phyloP scores from a whole-genome alignment of 2,329 filamentous ascomycete genomes.

The Nigrospora osmanthi region DNA sequence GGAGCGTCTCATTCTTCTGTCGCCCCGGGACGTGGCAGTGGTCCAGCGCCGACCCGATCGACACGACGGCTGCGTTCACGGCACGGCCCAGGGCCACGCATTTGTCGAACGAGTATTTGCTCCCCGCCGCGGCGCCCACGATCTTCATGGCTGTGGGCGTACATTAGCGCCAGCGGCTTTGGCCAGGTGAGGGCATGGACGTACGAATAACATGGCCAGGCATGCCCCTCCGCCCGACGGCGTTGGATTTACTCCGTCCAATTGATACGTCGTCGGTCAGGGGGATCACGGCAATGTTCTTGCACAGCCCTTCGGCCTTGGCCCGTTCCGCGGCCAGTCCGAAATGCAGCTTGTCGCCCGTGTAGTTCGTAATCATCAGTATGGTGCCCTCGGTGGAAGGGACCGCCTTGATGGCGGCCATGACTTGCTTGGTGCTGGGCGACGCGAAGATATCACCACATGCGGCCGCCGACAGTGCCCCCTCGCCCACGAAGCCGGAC shows the following conservation, averaged over 20 bases:
- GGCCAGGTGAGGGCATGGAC: constrained; percentile 27
- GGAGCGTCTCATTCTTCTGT: constrained; percentile 37
- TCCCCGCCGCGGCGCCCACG: constrained; percentile 55
- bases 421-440: constrained; percentile 65
- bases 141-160: constrained; percentile 63
- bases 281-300: constrained; percentile 62
- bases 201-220: constrained; percentile 49
- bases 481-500: constrained; percentile 62
- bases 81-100: constrained; percentile 47
- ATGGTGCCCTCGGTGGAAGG: constrained; percentile 58
- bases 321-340: constrained; percentile 69
- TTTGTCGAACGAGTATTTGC: constrained; percentile 47
- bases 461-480: constrained; percentile 60
- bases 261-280: constrained; percentile 70
- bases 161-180: constrained; percentile 26
- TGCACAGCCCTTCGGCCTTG: constrained; percentile 48
- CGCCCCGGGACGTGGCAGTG: constrained; percentile 68
- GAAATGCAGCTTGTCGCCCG: constrained; percentile 65
- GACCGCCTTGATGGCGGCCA: constrained; percentile 54
- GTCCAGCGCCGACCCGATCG: constrained; percentile 60
- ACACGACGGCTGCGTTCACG: constrained; percentile 52
- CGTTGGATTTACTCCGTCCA: constrained; percentile 55
- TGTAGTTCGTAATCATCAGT: constrained; percentile 70
- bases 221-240: constrained; percentile 66
- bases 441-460: constrained; percentile 71